Evolutionary conservation across 2,329 filamentous ascomycete species (phyloP), one percentile per base, ranked within the genome.

Genomic region (Monascus ruber): DNA sequence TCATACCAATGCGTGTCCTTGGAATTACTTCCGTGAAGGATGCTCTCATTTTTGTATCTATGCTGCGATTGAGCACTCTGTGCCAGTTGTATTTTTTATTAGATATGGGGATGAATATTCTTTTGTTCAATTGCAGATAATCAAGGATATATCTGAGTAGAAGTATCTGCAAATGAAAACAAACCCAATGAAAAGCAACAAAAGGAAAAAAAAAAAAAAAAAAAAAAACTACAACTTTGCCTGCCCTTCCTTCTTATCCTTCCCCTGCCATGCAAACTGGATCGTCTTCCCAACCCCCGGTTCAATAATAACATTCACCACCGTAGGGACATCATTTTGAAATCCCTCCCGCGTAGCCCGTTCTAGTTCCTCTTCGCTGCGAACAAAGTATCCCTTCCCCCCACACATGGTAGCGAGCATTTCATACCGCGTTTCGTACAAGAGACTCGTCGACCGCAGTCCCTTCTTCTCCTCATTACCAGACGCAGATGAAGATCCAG

Each of bases 271-370:
- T 3, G 58, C 59, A 52, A 62, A 62, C 8, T 54, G 51, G 38
- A 61, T 59, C 34, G 50, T 49, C 52, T 66, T 64, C 36, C 62
- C 64, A 41, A 64, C 60, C 0, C 69, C 70, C 26, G 69, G 65
- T 48, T 75, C 71, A 42, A 77, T 69, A 33, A 76, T 64, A 2
- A 77, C 63, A 60, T 77, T 77, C 1, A 77, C 63, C 6, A 77
- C 59, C 1, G 69, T 69, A 0, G 72, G 69, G 8, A 63, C 66
- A 27, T 55, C 53, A 9, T 48, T 63, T 42, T 60, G 52, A 46
- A 70, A 77, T 0, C 72, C 74, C 39, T 67, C 63, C 40, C 65
- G 55, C 5, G 71, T 71, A n/a, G 72, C 73, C 38, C 50, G 56
- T 42, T 60, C 61, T 42, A 77, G 52, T 48, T 76, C 72, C 34